A percentile compares a stretch with the other conserved stretches of the same genome.
Conservation (phyloP, 441 rosid genomes). For the Erodium trifolium region DNA sequence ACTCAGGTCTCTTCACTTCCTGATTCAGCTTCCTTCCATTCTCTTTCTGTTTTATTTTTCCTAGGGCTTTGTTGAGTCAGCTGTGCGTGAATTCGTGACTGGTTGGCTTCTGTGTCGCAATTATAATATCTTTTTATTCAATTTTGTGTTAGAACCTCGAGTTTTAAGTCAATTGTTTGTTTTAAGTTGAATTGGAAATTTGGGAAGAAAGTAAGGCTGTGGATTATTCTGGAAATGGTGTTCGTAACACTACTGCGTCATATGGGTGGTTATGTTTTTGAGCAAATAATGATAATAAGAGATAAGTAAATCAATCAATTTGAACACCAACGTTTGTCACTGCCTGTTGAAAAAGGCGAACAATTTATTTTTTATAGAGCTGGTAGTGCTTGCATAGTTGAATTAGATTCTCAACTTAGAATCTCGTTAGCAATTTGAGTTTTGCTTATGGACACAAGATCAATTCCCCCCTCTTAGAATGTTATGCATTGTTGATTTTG, state of each 20-base stretch:
- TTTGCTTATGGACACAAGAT: not conserved
- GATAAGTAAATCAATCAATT: not conserved
- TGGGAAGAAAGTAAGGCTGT: not conserved
- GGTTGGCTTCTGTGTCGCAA: not conserved
- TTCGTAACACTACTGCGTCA: not conserved
- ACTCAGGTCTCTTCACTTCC: constrained; percentile 56
- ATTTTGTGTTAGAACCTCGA: not conserved
- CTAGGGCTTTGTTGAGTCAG: not conserved
- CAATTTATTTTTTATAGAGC: not conserved
- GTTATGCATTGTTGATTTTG: not conserved
- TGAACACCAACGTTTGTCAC: not conserved
- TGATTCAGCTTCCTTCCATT: not conserved
- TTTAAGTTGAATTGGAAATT: not conserved
- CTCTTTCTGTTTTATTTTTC: not conserved
- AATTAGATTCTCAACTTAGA: not conserved
- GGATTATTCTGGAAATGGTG: not conserved
- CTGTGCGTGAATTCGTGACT: constrained; percentile 4
- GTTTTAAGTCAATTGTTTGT: not conserved
- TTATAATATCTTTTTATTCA: not conserved
- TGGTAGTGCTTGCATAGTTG: not conserved
- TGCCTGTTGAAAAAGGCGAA: not conserved
- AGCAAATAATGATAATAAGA: not conserved
- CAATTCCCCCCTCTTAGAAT: not conserved
- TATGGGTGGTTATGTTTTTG: constrained; percentile 2
- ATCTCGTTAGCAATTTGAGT: not conserved